Evolutionary conservation across 2,329 filamentous ascomycete genomes (phyloP).

Genomic region (Macroventuria anomochaeta): DNA sequence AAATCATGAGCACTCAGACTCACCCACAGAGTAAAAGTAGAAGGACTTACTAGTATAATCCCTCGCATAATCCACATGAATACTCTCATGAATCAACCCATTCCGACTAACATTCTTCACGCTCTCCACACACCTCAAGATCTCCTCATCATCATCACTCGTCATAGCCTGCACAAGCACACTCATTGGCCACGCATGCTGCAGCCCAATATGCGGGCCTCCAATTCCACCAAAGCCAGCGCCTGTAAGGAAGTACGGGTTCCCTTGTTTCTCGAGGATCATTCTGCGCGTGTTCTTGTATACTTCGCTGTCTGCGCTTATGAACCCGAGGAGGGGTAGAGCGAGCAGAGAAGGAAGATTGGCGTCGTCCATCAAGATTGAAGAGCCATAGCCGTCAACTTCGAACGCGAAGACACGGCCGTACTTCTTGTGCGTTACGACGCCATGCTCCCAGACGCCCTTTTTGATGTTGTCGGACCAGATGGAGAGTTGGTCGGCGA

Average conservation of each 20-base stretch:
- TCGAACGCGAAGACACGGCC: slow-evolving; percentile 86
- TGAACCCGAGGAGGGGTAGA: slow-evolving; percentile 79
- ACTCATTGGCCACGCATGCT: slow-evolving; percentile 97
- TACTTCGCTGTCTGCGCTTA: slow-evolving; percentile 66
- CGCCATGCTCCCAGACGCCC: slow-evolving; percentile 84
- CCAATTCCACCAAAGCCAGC: slow-evolving; percentile 84
- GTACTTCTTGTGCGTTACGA: slow-evolving; percentile 76
- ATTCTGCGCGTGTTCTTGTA: slow-evolving; percentile 91
- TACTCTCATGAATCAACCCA: slow-evolving; percentile 89
- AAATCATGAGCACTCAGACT: neutral
- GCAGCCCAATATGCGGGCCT: slow-evolving; percentile 80
- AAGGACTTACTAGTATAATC: slow-evolving; percentile 74
- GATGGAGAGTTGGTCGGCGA: slow-evolving; percentile 58
- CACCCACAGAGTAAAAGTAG: neutral
- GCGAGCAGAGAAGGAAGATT: slow-evolving; percentile 84
- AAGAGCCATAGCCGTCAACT: slow-evolving; percentile 83
- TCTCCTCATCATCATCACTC: slow-evolving; percentile 81
- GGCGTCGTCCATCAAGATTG: slow-evolving; percentile 87
- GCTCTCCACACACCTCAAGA: slow-evolving; percentile 71
- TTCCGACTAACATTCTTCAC: slow-evolving; percentile 78
- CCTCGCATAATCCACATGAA: slow-evolving; percentile 75
- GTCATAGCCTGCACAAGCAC: slow-evolving; percentile 91
- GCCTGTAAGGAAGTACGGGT: slow-evolving; percentile 88
- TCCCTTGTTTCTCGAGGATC: slow-evolving; percentile 75
- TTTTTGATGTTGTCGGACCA: slow-evolving; percentile 71